Evolutionary conservation across 371 early-diverging fungal species (phyloP), one percentile per base, ranked within the genome.

Genomic region (Mucor irregularis): DNA sequence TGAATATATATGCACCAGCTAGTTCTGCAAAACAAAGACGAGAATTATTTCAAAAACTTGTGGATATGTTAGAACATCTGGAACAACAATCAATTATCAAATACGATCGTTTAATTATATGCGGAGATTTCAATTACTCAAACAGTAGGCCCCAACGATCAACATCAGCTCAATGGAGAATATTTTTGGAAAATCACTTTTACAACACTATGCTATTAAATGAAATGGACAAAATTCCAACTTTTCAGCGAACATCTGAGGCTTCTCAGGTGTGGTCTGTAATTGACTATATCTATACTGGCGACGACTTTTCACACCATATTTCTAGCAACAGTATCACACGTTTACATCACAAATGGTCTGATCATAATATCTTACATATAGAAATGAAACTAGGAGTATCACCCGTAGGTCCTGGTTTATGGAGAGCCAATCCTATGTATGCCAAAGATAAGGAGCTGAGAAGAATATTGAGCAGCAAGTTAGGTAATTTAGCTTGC

Each of bases 351-450:
- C 28, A 25, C 5, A 4, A 24, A 3, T 54, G 55, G 38, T 35
- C 38, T 11, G 55, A 46, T 25, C 55, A 46, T 19, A 25, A 46
- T 17, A 37, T 54, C 8, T 13, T 54, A 1, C 1, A 7, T 17
- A 31, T 38, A 0, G 10, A n/a, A 8, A 29, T 45, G 17, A 35
- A 16, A 2, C 11, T 38, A 2, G 55, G 47, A 2, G n/a, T 24
- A 19, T 35, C 55, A 14, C 37, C 19, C 8, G 8, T 14, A 1
- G 58, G 52, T 2, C 42, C 48, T 21, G 58, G 58, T 8, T 17
- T 58, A 3, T 58, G 59, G 52, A 17, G 59, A 2, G 59, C 47
- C 4, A 58, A 52, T 22, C 58, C 51, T 14, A 22, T 29, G 16
- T 46, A 40, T 13, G 26, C 43, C 21, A 8, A 13, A 8, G 17